phyloP scores from a whole-genome alignment of 345 rosid genomes.

The Excoecaria agallocha region DNA sequence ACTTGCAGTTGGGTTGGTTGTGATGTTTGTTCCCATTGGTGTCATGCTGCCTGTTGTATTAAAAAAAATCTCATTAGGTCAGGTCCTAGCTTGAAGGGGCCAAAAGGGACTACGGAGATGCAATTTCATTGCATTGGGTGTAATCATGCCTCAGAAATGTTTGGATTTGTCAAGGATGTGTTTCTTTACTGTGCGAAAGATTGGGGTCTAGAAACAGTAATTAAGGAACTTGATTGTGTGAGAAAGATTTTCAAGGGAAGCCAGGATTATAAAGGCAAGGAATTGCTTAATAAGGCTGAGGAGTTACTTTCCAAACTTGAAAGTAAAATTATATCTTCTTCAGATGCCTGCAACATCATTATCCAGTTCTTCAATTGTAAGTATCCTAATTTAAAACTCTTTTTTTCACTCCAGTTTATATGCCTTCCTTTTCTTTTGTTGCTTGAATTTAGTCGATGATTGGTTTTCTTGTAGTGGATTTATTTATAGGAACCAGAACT shows the following conservation, averaged over 20 bases:
- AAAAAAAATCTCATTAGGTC: constrained; percentile 77
- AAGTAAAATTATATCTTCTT: constrained; percentile 48
- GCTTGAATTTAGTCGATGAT: constrained; percentile 1
- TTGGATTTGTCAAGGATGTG: constrained; percentile 93
- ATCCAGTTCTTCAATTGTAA: constrained; percentile 79
- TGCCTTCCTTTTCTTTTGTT: not conserved
- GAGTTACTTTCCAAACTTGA: constrained; percentile 64
- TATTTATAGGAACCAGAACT: not conserved
- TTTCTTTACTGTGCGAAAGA: constrained; percentile 64
- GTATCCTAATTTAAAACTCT: constrained; percentile 25
- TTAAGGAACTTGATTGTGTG: constrained; percentile 81
- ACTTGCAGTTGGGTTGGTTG: constrained; percentile 99
- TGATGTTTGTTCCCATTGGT: constrained; percentile 98
- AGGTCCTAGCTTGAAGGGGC: constrained; percentile 79
- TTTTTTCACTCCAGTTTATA: not conserved
- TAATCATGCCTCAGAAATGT: constrained; percentile 85
- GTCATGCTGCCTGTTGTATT: constrained; percentile 94
- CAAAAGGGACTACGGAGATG: constrained; percentile 68
- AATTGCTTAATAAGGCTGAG: constrained; percentile 59
- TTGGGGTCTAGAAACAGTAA: constrained; percentile 62
- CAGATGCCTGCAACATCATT: constrained; percentile 63
- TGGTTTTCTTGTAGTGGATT: not conserved
- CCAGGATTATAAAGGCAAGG: constrained; percentile 74
- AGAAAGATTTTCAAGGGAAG: constrained; percentile 70
- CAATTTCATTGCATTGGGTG: constrained; percentile 86